Conservation (phyloP, 331 rosid species). For the Saraca asoca region DNA sequence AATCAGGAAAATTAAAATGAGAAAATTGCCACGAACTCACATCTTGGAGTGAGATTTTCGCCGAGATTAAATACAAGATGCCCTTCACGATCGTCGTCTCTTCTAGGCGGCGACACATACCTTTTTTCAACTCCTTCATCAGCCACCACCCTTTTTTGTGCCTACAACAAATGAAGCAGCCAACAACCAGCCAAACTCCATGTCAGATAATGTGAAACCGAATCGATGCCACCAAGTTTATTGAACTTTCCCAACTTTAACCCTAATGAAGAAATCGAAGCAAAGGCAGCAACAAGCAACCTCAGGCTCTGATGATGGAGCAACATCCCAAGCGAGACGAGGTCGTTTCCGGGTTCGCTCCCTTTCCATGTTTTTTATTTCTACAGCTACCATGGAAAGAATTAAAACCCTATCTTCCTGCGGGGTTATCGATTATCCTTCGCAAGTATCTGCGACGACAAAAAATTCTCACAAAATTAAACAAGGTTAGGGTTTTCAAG, state of each 20-base stretch:
- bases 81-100: constrained; percentile 93
- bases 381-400: constrained; percentile 44
- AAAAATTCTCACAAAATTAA: constrained; percentile 5
- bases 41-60: constrained; percentile 95
- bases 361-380: constrained; percentile 54
- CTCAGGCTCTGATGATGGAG: constrained; percentile 61
- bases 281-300: constrained; percentile 38
- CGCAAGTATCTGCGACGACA: constrained; percentile 15
- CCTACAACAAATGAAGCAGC: constrained; percentile 48
- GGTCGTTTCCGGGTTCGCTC: constrained; percentile 77
- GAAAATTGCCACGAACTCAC: constrained; percentile 38
- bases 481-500: constrained; percentile 6
- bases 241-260: constrained; percentile 4
- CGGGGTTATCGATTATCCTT: neutral
- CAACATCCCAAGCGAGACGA: constrained; percentile 78
- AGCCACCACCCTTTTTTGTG: constrained; percentile 47
- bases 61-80: constrained; percentile 82
- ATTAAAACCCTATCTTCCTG: neutral
- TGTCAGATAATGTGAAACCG: constrained; percentile 11
- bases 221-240: neutral
- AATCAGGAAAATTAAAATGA: neutral
- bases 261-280: constrained; percentile 32
- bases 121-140: constrained; percentile 51
- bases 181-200: constrained; percentile 5
- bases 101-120: constrained; percentile 75